Percentiles rank a stretch among this genome's conserved stretches.
Conservation (phyloP, 2,329 filamentous ascomycete genomes). For the Diaporthe ilicicola region DNA sequence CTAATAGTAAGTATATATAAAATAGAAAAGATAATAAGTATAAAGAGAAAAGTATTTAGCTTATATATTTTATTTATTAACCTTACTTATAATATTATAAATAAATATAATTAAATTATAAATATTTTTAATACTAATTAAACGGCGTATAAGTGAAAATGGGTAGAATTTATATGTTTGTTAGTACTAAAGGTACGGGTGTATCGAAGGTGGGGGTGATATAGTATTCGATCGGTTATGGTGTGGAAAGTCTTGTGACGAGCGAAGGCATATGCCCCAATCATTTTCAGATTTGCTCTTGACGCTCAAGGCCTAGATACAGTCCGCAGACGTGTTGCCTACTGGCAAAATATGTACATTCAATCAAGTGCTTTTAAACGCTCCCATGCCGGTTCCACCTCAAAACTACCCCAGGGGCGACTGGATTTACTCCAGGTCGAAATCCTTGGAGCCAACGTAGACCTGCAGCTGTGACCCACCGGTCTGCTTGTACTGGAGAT, state of each 20-base stretch:
- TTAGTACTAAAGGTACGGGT: too few relatives aligned
- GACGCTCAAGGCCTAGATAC: not conserved
- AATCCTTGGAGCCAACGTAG: constrained; percentile 41
- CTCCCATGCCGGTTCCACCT: not conserved
- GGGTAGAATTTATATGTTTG: too few relatives aligned
- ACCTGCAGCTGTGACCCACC: constrained; percentile 37
- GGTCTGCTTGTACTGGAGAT: constrained; percentile 34
- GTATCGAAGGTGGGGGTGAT: too few relatives aligned
- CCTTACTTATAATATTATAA: too few relatives aligned
- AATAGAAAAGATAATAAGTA: too few relatives aligned
- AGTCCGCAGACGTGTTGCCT: not conserved
- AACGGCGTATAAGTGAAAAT: too few relatives aligned
- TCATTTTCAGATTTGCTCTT: not conserved
- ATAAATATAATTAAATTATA: too few relatives aligned
- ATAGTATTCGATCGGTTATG: not conserved
- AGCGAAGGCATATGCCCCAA: not conserved
- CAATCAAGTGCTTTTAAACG: not conserved
- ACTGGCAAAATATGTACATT: constrained; percentile 13
- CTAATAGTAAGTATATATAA: too few relatives aligned
- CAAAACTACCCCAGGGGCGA: not conserved
- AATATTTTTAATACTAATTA: too few relatives aligned
- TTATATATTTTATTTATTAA: too few relatives aligned
- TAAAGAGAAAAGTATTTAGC: too few relatives aligned
- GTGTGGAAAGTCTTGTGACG: not conserved
- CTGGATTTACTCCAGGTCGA: constrained; percentile 32